Evolutionary conservation across 139 green algal genomes (phyloP), one percentile per base, ranked within the genome.

Genomic region (Chlorella sp.): DNA sequence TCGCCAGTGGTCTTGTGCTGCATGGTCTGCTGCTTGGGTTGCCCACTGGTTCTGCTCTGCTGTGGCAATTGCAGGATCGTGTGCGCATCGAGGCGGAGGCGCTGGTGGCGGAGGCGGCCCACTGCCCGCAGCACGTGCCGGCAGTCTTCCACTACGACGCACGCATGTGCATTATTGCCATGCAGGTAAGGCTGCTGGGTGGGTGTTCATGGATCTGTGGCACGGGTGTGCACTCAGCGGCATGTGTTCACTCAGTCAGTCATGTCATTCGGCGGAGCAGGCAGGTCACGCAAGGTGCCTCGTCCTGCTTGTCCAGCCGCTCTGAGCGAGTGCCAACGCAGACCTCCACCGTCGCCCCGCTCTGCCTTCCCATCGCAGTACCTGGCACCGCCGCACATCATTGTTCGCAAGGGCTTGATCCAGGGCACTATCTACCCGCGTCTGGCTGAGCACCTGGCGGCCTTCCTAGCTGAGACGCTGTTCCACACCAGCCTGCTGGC

Each of bases 401-500:
- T 98, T 79, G 90, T 99, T 74, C 90, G 97, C 26, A 82, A 91
- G 38, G 94, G 89, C 25, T 79, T 98, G 17, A 87, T 95, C 36
- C 51, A 87, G 57, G 95, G 95, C 0, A 34, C 81, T 15, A 92
- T 92, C 28, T 99, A 96, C 82, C 93, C 95, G 4, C 72, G 76
- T 2, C 83, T 99, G 64, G 91, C 93, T 0, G 74, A 88, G 3
- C 94, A 98, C 78, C 74, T 98, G 39, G 88, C 93, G 6, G 47
- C 80, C 34, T 98, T 96, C 89, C 80, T 97, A 72, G 94, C 96
- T 3, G 32, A 56, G 55, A 98, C 95, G 4, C 90, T 99, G 17
- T 99, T 98, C 88, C 65, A 90, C 85, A 98, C 96, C 47, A 97
- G 91, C n/a, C 87, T 95, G 21, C 83, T 99, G 16, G 90, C 87